Percentiles rank a stretch among this genome's conserved stretches.
phyloP scores from a whole-genome alignment of 1,139 yeast species.

The Blastobotrys serpentis region DNA sequence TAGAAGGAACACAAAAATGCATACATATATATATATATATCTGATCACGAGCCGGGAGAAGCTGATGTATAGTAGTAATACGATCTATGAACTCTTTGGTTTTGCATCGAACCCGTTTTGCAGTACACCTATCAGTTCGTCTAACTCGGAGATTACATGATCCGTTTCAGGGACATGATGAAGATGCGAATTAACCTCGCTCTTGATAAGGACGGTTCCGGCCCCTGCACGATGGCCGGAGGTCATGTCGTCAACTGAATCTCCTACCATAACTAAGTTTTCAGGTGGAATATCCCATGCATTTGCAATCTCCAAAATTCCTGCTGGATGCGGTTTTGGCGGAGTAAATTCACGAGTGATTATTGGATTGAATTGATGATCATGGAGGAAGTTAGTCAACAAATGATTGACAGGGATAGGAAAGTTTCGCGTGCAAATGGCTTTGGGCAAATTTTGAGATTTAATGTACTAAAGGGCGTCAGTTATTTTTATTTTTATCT shows the following conservation, averaged over 20 bases:
- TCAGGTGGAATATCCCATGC: conserved; percentile 46
- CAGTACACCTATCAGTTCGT: conserved; percentile 44
- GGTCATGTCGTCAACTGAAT: conserved; percentile 61
- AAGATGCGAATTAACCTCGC: conserved; percentile 47
- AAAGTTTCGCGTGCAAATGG: conserved; percentile 62
- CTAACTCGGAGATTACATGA: conserved; percentile 41
- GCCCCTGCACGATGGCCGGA: conserved; percentile 62
- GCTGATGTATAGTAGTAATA: not conserved
- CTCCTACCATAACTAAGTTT: conserved; percentile 65
- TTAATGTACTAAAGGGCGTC: conserved; percentile 6
- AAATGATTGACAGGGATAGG: conserved; percentile 53
- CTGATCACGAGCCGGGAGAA: no score
- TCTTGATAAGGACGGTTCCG: conserved; percentile 51
- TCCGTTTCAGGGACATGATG: conserved; percentile 45
- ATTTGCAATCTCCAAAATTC: conserved; percentile 52
- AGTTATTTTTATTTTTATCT: no score
- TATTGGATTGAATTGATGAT: conserved; percentile 48
- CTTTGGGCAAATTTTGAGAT: conserved; percentile 40
- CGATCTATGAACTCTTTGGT: conserved; percentile 11
- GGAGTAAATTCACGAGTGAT: conserved; percentile 62
- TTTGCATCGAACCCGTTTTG: conserved; percentile 39
- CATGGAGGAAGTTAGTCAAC: conserved; percentile 44
- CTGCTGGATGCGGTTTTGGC: conserved; percentile 64
- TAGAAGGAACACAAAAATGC: conserved; percentile 18
- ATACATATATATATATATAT: not conserved